Evolutionary conservation across 352 stramenopile species (phyloP), one percentile per base, ranked within the genome.

Genomic region (Albugo candida): DNA sequence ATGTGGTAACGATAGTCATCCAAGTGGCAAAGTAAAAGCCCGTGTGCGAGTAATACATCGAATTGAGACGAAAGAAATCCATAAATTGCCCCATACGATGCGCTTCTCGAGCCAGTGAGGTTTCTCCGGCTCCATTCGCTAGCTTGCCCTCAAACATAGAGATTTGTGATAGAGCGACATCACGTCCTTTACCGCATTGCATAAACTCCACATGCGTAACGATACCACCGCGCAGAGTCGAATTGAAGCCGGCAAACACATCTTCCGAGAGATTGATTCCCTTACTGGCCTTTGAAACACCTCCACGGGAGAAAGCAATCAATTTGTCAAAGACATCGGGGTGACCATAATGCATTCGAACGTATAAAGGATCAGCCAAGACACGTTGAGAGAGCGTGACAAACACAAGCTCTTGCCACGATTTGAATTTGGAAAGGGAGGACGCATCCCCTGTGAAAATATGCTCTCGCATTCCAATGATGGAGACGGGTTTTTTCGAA

Each of bases 111-210:
- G 76, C 60, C 4, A 89, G 50, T 36, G 67, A 83, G 16, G 76
- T 85, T 51, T 89, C 76, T 47, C 73, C 76, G 1, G 73, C 74
- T 51, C 76, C 76, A 56, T 89, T 89, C 0, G 73, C 76, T 34
- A 89, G 56, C 58, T 89, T 89, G 46, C 73, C 74, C 55, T 88
- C 76, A 45, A 88, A 88, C 73, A 88, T 84, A 19, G 76, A 86
- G 20, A 88, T 88, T 49, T 88, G 76, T 11, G 73, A 84, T 1
- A 88, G 58, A 52, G 76, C 76, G 39, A 88, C 76, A 65, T 88
- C 76, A 58, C 71, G 70, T 45, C 76, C 76, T 49, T 88, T 88
- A 45, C 76, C 76, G 62, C 76, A 88, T 58, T 89, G 77, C 70
- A 87, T 84, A 52, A 85, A 86, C 52, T 89, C 77, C 18, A 84